Evolutionary conservation across 352 stramenopile genomes (phyloP).

Genomic region (Pythium sukuiense): DNA sequence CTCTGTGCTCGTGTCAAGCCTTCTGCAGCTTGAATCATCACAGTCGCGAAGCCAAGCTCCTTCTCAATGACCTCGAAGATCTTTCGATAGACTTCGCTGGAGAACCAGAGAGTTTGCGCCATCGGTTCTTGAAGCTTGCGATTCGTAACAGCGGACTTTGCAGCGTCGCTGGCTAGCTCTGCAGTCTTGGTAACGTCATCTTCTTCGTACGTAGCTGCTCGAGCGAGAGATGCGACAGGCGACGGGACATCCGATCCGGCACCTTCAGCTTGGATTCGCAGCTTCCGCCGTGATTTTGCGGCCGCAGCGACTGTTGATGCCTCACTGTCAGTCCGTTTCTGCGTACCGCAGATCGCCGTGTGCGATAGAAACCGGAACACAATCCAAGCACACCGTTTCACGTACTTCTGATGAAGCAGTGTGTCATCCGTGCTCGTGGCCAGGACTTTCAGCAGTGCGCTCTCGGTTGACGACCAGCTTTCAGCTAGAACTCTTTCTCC

Average conservation of each 20-base stretch:
- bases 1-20: slow-evolving; percentile 74
- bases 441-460: slow-evolving; percentile 42
- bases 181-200: slow-evolving; percentile 52
- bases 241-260: slow-evolving; percentile 22
- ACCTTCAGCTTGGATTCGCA: slow-evolving; percentile 48
- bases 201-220: slow-evolving; percentile 42
- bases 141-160: slow-evolving; percentile 75
- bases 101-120: slow-evolving; percentile 86
- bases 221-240: slow-evolving; percentile 22
- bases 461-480: neutral
- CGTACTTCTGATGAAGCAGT: slow-evolving; percentile 71
- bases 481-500: neutral
- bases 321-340: slow-evolving; percentile 74
- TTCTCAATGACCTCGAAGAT: slow-evolving; percentile 86
- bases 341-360: slow-evolving; percentile 64
- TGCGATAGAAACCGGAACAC: slow-evolving; percentile 81
- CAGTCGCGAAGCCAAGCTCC: slow-evolving; percentile 68
- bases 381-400: slow-evolving; percentile 70
- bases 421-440: slow-evolving; percentile 63
- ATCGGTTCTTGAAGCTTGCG: slow-evolving; percentile 69
- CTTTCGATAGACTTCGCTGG: slow-evolving; percentile 84
- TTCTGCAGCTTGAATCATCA: slow-evolving; percentile 70
- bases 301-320: slow-evolving; percentile 58
- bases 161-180: slow-evolving; percentile 77
- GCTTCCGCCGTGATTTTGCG: slow-evolving; percentile 75